Evolutionary conservation across 805 yeast genomes (phyloP), one percentile per base, ranked within the genome.

Genomic region (Blastobotrys terrestris): DNA sequence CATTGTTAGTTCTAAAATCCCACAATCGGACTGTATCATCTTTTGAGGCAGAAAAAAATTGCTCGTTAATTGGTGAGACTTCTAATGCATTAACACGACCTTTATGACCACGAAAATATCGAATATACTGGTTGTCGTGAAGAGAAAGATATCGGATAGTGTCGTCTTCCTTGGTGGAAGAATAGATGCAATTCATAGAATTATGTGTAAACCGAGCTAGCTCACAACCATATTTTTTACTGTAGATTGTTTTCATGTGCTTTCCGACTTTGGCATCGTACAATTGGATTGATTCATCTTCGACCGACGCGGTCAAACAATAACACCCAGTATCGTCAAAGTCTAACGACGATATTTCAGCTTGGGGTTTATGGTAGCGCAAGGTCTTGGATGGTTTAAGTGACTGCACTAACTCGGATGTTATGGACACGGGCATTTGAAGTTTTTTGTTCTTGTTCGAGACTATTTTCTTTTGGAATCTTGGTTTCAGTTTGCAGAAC

Each of bases 181-280:
- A 90, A 64, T 86, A 87, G 14, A 92, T 74, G 62, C 94, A 84
- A 60, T 83, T 82, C 53, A 78, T 75, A 45, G 81, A 83, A 44
- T 78, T 76, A 62, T 85, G 95, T 0, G 96, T 83, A 67, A 94
- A 94, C 46, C 81, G 75, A 2, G 96, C 97, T 40, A 87, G 69
- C 63, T 88, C 90, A 53, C 90, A 87, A 0, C 99, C 99, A 61
- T 94, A 94, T 64, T 94, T 94, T 70, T 90, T 91, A 26, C 94
- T 84, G 54, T 80, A 84, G 6, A 87, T 77, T 2, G 89, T 80
- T 60, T 84, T 86, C 44, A 54, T 57, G 53, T 64, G 68, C 51
- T 77, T 74, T 3, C 97, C 97, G 1, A 65, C 53, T 55, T 77
- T 76, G n/a, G 77, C 72, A 68, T 92, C 96, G 66, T 89, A 92